Evolutionary conservation across 2,329 filamentous ascomycete species (phyloP).

Genomic region (Colletotrichum theobromicola): DNA sequence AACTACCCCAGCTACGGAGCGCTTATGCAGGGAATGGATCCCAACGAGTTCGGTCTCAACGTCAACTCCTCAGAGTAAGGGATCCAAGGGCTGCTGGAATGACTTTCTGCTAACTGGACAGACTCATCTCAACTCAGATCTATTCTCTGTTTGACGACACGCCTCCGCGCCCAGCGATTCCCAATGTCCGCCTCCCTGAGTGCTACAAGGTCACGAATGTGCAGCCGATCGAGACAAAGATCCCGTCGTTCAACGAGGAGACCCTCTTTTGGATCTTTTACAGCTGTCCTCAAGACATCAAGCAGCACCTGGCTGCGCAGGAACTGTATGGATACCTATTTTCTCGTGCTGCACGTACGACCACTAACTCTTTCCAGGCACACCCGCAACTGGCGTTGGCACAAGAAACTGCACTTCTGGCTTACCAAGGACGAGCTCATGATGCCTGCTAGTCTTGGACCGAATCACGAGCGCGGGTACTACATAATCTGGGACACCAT

Average conservation of each 20-base stretch:
- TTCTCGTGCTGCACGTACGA: too few relatives aligned
- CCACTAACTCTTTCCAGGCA: conserved; percentile 44
- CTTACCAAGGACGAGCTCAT: conserved; percentile 72
- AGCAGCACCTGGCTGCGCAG: conserved; percentile 67
- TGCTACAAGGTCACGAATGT: conserved; percentile 73
- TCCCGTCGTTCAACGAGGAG: conserved; percentile 71
- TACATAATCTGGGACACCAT: conserved; percentile 70
- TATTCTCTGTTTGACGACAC: conserved; percentile 67
- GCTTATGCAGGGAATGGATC: conserved; percentile 65
- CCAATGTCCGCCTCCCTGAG: conserved; percentile 64
- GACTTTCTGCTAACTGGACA: conserved; percentile 32
- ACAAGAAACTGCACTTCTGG: conserved; percentile 71
- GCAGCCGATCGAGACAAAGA: conserved; percentile 68
- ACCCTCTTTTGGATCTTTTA: conserved; percentile 75
- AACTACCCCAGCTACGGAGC: conserved; percentile 68
- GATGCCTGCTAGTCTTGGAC: conserved; percentile 64
- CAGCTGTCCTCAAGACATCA: conserved; percentile 65
- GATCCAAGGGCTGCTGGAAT: neutral
- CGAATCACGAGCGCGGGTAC: conserved; percentile 66
- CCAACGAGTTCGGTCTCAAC: conserved; percentile 62
- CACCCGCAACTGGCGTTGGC: conserved; percentile 71
- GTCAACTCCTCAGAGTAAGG: conserved; percentile 63
- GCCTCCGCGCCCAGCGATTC: conserved; percentile 62
- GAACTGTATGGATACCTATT: conserved; percentile 58
- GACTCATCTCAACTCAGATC: conserved; percentile 62